These are phyloP conservation scores for Eucalyptus urophylla DNA, from an alignment of 345 rosid genomes.

Conservation along the genomic window DNA sequence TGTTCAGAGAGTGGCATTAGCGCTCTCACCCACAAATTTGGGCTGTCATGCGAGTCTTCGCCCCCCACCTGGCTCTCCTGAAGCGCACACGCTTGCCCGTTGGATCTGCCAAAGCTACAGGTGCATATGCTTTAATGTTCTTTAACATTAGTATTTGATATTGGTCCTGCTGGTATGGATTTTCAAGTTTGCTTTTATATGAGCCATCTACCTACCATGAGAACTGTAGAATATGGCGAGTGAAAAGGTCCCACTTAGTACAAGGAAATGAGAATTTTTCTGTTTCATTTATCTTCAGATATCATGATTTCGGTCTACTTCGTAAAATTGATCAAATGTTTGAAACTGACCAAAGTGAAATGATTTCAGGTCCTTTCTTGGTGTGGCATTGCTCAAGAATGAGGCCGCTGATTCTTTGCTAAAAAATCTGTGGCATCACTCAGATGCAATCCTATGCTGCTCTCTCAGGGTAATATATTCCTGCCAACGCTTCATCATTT, in stretches of 20 bases:
- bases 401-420: constrained; percentile 66
- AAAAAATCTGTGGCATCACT: constrained; percentile 79
- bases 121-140: constrained; percentile 1
- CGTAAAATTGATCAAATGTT: background rate
- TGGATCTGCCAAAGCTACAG: constrained; percentile 86
- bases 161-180: background rate
- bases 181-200: background rate
- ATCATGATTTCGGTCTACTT: background rate
- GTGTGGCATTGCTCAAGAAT: constrained; percentile 66
- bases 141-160: background rate
- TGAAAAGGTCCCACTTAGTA: background rate
- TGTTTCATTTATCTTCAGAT: background rate
- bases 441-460: constrained; percentile 88
- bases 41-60: constrained; percentile 47
- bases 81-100: constrained; percentile 84
- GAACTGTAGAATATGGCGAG: background rate
- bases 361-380: constrained; percentile 55
- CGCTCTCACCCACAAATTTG: constrained; percentile 71
- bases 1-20: constrained; percentile 92
- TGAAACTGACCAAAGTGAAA: background rate
- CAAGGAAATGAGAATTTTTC: background rate
- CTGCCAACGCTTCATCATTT: background rate
- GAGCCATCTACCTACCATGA: background rate
- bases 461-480: constrained; percentile 49
- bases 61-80: constrained; percentile 69